Percentiles rank a stretch among this genome's conserved stretches.
These are phyloP conservation scores for Corymbia calophylla DNA, from an alignment of 441 rosid species.

Conservation along the genomic window DNA sequence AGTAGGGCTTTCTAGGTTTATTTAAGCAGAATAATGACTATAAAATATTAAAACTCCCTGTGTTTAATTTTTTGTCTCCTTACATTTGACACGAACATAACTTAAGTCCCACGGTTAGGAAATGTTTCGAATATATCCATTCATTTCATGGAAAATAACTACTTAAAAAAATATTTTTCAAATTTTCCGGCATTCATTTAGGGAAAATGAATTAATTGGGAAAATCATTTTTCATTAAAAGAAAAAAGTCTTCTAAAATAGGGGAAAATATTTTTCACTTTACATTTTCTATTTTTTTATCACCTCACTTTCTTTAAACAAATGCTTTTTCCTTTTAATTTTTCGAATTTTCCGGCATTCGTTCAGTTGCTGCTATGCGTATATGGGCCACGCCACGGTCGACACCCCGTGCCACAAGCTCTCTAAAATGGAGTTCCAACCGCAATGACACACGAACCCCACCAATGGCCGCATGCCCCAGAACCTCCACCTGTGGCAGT, in stretches of 20 bases:
- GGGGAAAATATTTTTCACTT: too few relatives aligned
- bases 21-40: neutral
- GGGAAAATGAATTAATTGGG: too few relatives aligned
- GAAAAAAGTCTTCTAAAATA: too few relatives aligned
- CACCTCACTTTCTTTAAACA: too few relatives aligned
- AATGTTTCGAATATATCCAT: neutral
- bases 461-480: neutral
- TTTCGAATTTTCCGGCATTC: neutral
- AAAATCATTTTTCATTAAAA: too few relatives aligned
- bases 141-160: too few relatives aligned
- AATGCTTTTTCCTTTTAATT: too few relatives aligned
- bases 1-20: neutral
- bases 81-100: neutral
- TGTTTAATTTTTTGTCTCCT: neutral
- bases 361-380: constrained; percentile 2
- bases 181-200: too few relatives aligned
- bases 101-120: neutral
- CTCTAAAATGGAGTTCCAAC: constrained; percentile 6
- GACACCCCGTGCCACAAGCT: constrained; percentile 3
- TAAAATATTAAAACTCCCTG: neutral
- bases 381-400: neutral
- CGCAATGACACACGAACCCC: constrained; percentile 4
- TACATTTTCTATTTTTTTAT: too few relatives aligned
- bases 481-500: neutral
- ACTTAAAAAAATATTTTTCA: too few relatives aligned